These are phyloP conservation scores for Fomitopsis betulina DNA, from an alignment of 1,284 basidiomycete species.

Conservation along the genomic window DNA sequence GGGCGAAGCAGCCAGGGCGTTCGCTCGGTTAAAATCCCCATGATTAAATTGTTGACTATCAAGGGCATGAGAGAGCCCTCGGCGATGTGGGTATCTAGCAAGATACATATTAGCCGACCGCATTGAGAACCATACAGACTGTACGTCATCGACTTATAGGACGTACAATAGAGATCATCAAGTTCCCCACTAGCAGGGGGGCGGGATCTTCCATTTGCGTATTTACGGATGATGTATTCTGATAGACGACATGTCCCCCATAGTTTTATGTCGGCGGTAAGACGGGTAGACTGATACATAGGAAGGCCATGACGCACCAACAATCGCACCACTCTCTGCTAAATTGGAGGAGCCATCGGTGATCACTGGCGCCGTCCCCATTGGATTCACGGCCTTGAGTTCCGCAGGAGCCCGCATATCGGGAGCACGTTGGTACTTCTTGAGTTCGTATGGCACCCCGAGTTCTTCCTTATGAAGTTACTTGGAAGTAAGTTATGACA, in stretches of 20 bases:
- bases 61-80: constrained; percentile 38
- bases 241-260: neutral
- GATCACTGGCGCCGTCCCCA: constrained; percentile 31
- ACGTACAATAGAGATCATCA: constrained; percentile 35
- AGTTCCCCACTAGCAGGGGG: constrained; percentile 33
- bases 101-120: neutral
- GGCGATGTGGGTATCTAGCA: constrained; percentile 32
- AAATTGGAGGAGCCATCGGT: constrained; percentile 29
- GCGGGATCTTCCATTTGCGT: constrained; percentile 35
- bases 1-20: constrained; percentile 31
- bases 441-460: constrained; percentile 42
- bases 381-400: constrained; percentile 26
- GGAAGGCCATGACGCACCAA: constrained; percentile 22
- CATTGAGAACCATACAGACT: neutral
- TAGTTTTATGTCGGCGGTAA: neutral
- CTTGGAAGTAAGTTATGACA: neutral
- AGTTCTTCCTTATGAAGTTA: constrained; percentile 44
- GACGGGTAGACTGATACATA: neutral
- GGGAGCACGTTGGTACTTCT: constrained; percentile 38
- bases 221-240: constrained; percentile 37
- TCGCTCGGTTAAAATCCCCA: constrained; percentile 23
- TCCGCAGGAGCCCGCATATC: constrained; percentile 35
- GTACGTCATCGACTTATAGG: neutral
- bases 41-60: constrained; percentile 28
- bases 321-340: constrained; percentile 32